Evolutionary conservation across 2,329 filamentous ascomycete genomes (phyloP).

Genomic region (Colletotrichum brevisporum): DNA sequence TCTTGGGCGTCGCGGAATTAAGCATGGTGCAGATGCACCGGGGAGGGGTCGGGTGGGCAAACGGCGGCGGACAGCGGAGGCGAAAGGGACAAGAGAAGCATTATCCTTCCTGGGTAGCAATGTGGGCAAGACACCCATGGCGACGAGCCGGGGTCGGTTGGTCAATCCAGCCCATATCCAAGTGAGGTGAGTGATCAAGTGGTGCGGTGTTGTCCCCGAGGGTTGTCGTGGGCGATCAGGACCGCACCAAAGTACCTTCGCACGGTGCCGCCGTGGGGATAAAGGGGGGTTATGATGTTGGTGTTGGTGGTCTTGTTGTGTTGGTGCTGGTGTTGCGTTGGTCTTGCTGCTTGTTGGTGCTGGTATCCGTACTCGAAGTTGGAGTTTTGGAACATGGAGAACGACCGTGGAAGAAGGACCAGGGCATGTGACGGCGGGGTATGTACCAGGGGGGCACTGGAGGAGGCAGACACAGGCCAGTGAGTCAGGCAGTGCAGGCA

Average conservation of each 20-base stretch:
- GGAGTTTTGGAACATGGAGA: neutral
- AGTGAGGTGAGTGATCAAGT: neutral
- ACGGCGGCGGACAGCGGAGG: neutral
- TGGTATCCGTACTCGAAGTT: neutral
- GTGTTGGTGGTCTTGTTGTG: neutral
- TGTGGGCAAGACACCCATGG: constrained; percentile 19
- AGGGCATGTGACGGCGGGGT: too few species aligned
- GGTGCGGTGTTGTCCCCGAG: constrained; percentile 10
- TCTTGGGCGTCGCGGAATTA: constrained; percentile 12
- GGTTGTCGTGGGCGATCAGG: constrained; percentile 15
- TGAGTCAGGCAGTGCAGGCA: too few species aligned
- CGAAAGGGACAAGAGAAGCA: neutral
- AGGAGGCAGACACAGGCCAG: too few species aligned
- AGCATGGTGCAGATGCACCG: constrained; percentile 19
- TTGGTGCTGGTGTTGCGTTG: neutral
- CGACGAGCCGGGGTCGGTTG: constrained; percentile 3
- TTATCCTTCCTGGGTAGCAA: neutral
- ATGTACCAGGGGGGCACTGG: too few species aligned
- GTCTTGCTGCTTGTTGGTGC: neutral
- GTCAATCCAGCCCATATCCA: neutral
- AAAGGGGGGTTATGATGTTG: neutral
- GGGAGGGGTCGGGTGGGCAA: neutral
- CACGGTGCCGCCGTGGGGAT: neutral
- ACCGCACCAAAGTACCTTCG: neutral
- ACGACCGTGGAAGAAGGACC: too few species aligned